Base-by-base conservation (phyloP, 345 rosid species). In the Turnera subulata region DNA sequence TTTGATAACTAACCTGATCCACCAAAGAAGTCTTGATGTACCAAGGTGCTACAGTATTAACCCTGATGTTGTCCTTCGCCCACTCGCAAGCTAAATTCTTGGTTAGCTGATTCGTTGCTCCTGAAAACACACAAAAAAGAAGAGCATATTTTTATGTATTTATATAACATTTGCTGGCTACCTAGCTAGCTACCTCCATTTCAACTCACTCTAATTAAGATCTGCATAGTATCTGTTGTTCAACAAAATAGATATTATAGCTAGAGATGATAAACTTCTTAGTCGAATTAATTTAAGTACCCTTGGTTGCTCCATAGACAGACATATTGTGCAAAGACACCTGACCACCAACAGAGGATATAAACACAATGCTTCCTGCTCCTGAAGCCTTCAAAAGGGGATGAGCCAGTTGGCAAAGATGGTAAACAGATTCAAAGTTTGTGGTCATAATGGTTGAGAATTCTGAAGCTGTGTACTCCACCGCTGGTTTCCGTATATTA, bases 1-100 rank as follows among this genome's bases (percentile, higher is more conserved):
- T n/a, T n/a, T n/a, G n/a, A n/a, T n/a, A n/a, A n/a, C n/a, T n/a
- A n/a, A 91, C 96, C 54, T 60, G 47, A 67, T 88, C 80, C 25
- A 84, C 96, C 8, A 88, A 86, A 0, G 96, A 76, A 71, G 98
- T 91, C 67, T 47, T 84, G 74, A 47, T 91, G 56, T 80, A 91
- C 96, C 96, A 88, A 1, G 95, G 98, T 6, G 96, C 94, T 38
- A 91, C 89, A 35, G 68, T 49, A 62, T 91, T 91, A 33, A 78
- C 76, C 72, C 96, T 82, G 65, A 88, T 91, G 53, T 91, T 88
- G 78, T 88, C 98, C 11, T 72, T 75, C 15, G 98, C 95, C 98
- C 98, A 84, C 55, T 88, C 95, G 15, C 95, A 91, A 70, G 98
- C 98, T 69, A 91, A 75, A 66, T 78, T 81, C 59, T 69, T 88